Conservation (phyloP, 768 basidiomycete genomes). For the Tephrocybe sp. region DNA sequence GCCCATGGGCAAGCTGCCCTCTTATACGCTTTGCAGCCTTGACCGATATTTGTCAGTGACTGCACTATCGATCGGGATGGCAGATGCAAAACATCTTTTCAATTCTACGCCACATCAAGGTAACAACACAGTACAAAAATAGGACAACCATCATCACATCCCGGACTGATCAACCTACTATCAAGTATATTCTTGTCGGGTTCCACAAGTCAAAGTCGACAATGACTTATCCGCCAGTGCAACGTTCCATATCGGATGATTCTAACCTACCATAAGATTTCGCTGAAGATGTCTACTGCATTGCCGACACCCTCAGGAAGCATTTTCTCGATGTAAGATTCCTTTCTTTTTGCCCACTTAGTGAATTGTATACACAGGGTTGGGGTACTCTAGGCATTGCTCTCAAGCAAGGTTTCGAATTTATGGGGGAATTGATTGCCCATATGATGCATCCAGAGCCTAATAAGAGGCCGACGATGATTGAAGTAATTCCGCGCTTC, state of each 20-base stretch:
- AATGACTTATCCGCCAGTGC: too few species aligned
- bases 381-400: neutral
- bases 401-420: conserved; percentile 7
- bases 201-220: conserved; percentile 9
- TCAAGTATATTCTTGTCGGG: conserved; percentile 11
- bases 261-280: neutral
- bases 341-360: neutral
- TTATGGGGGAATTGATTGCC: neutral
- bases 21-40: neutral
- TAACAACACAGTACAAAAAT: neutral
- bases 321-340: conserved; percentile 3
- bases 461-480: conserved; percentile 2
- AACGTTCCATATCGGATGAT: too few species aligned
- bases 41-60: neutral
- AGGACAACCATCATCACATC: neutral
- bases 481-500: conserved; percentile 2
- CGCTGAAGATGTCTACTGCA: conserved; percentile 3
- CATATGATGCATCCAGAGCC: conserved; percentile 6
- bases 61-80: conserved; percentile 11
- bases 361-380: conserved; percentile 1
- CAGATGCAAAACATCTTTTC: conserved; percentile 4
- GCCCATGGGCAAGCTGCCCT: conserved; percentile 18
- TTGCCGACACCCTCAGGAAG: conserved; percentile 1
- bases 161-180: neutral
- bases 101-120: neutral